phyloP scores from a whole-genome alignment of 2,329 filamentous ascomycete genomes.

The Teratosphaeria destructans region DNA sequence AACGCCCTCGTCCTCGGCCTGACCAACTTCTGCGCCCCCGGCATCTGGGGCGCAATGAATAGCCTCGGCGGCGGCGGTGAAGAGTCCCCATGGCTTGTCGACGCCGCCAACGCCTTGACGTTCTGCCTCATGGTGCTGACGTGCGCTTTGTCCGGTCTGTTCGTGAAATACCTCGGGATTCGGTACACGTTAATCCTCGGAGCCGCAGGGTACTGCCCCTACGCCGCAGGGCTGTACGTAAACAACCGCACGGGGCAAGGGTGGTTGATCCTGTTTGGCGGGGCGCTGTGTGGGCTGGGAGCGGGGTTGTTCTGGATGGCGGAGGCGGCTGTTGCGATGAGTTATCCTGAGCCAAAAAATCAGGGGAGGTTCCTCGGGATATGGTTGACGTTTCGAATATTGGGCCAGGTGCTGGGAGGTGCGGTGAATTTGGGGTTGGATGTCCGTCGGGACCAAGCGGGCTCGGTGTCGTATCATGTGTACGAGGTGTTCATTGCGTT shows the following conservation, averaged over 20 bases:
- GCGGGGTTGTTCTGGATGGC: conserved; percentile 69
- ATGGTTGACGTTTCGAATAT: conserved; percentile 54
- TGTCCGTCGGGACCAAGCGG: conserved; percentile 44
- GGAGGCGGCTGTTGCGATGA: conserved; percentile 61
- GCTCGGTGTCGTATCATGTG: conserved; percentile 58
- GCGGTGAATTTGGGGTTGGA: conserved; percentile 63
- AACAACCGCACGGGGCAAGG: conserved; percentile 60
- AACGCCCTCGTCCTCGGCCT: conserved; percentile 62
- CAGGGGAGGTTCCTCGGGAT: conserved; percentile 55
- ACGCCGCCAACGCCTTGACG: conserved; percentile 59
- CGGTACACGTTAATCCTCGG: conserved; percentile 62
- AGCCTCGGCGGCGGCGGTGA: conserved; percentile 60
- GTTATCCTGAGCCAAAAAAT: conserved; percentile 61
- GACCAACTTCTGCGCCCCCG: conserved; percentile 60
- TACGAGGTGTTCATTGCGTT: conserved; percentile 62
- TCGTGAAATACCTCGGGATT: conserved; percentile 60
- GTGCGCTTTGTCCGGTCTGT: conserved; percentile 53
- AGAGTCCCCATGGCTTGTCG: conserved; percentile 55
- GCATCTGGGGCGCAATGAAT: conserved; percentile 63
- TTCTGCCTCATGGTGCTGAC: conserved; percentile 65
- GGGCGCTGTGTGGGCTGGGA: conserved; percentile 57
- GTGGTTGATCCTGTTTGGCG: conserved; percentile 60
- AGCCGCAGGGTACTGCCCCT: conserved; percentile 61
- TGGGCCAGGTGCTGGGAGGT: conserved; percentile 60
- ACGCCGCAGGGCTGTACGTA: conserved; percentile 58